Evolutionary conservation across 2,329 filamentous ascomycete genomes (phyloP), one percentile per base, ranked within the genome.

Genomic region (Ascochyta koolunga): DNA sequence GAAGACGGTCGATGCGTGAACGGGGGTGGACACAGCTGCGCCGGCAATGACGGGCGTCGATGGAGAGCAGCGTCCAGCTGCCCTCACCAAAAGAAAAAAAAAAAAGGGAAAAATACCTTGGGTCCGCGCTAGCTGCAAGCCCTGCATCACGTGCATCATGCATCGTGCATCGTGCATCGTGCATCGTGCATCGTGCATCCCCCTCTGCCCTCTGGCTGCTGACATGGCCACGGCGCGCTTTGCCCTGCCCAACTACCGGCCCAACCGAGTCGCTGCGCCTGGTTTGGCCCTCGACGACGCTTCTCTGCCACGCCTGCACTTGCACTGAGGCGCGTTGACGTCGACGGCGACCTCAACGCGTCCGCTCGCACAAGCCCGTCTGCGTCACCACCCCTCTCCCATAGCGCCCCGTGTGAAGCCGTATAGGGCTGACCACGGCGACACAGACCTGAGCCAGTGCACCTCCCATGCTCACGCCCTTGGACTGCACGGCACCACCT

Each of bases 381-480:
- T 61, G 54, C 54, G 39, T 57, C 44, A 50, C 54, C 56, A 43
- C 45, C 41, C 50, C 45, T 47, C 54, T 54, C 54, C 53, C 48
- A 56, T 50, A 24, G 37, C 50, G 39, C 46, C 24, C 51, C 44
- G 56, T 41, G 18, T 50, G 57, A 21, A 19, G 56, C 53, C 50
- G 37, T 54, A 54, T 54, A 55, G 58, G 62, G 54, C 62, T 65
- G 62, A 61, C 57, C 53, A 56, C 50, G 50, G 54, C 56, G 56
- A 47, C 59, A 44, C 57, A n/a, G n/a, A n/a, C n/a, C n/a, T n/a
- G n/a, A n/a, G n/a, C n/a, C n/a, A n/a, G n/a, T n/a, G n/a, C n/a
- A n/a, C n/a, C n/a, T n/a, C n/a, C n/a, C n/a, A n/a, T n/a, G n/a
- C n/a, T n/a, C n/a, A n/a, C n/a, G n/a, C n/a, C n/a, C n/a, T n/a